Evolutionary conservation across 73 alveolate genomes (phyloP), one percentile per base, ranked within the genome.

Genomic region (Tetrahymena borealis): DNA sequence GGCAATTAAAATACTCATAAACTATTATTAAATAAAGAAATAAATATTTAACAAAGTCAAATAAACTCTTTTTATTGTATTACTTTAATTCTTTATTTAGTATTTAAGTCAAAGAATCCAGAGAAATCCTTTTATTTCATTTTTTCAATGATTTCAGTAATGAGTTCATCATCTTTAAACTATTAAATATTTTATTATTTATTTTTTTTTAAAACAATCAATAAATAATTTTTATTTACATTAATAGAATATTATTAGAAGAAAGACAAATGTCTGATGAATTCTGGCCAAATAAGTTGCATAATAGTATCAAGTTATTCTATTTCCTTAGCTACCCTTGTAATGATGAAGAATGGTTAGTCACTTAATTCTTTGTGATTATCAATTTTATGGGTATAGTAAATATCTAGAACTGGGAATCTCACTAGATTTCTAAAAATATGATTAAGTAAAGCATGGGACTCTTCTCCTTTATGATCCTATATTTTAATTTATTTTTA

Each of bases 281-380:
- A 60, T 60, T 60, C 85, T 60, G 85, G 85, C 85, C 85, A 60
- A n/a, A 60, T 60, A n/a, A 60, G 20, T 60, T 60, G 85, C 85
- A 60, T 60, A 1, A 60, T 9, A 2, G 85, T 60, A n/a, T 60
- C 85, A 60, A 60, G 85, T 60, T 60, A 20, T 9, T 60, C 85
- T 60, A 60, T 60, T 60, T 60, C 85, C 28, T 60, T 60, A 4
- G 85, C 85, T 60, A 60, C 85, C 15, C 85, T 60, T 20, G 85
- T 60, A 28, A 60, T 20, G 35, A 60, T 60, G 31, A 60, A 60
- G 37, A 60, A 60, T 10, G 85, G 85, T 6, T 60, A n/a, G 31
- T 60, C 85, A 60, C 85, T 60, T 35, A 60, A 60, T 28, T 60
- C 85, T n/a, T 60, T 60, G 28, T 60, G 85, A 15, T 60, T 60